Percentiles rank a stretch among this genome's conserved stretches.
Evolutionary conservation across 129 eudicot genomes (phyloP).

Genomic region (Chrysanthemum makinoi): DNA sequence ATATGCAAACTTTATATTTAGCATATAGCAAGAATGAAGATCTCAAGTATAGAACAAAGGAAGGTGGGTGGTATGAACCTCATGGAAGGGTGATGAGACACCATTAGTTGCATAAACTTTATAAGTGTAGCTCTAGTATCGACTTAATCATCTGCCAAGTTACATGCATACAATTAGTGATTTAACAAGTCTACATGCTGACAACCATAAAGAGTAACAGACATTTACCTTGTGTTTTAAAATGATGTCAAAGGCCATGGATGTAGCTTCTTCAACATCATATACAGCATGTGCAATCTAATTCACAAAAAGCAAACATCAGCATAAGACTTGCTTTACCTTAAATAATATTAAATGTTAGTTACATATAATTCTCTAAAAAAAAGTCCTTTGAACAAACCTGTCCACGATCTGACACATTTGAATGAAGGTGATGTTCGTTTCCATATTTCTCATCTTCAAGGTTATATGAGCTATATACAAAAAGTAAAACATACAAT

Average conservation of each 20-base stretch:
- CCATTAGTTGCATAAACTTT: conserved; percentile 80
- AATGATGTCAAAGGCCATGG: conserved; percentile 74
- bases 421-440: conserved; percentile 54
- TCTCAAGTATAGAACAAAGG: conserved; percentile 3
- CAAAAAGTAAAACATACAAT: conserved; percentile 14
- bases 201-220: conserved; percentile 13
- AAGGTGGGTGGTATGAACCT: conserved; percentile 40
- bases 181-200: background rate
- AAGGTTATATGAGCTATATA: conserved; percentile 67
- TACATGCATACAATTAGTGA: conserved; percentile 4
- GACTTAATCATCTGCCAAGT: conserved; percentile 72
- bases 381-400: conserved; percentile 30
- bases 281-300: conserved; percentile 83
- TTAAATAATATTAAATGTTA: background rate
- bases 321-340: conserved; percentile 7
- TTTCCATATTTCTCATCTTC: conserved; percentile 67
- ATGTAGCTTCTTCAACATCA: conserved; percentile 96
- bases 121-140: conserved; percentile 67
- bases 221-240: conserved; percentile 60
- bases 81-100: conserved; percentile 89
- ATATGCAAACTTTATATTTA: conserved; percentile 20
- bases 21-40: conserved; percentile 4
- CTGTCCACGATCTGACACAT: conserved; percentile 70
- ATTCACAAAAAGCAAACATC: background rate
- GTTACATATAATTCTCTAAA: background rate